A percentile compares a stretch with the other conserved stretches of the same genome.
Evolutionary conservation across 192 early-diverging fungal genomes (phyloP).

Genomic region (Backusella macrospora): DNA sequence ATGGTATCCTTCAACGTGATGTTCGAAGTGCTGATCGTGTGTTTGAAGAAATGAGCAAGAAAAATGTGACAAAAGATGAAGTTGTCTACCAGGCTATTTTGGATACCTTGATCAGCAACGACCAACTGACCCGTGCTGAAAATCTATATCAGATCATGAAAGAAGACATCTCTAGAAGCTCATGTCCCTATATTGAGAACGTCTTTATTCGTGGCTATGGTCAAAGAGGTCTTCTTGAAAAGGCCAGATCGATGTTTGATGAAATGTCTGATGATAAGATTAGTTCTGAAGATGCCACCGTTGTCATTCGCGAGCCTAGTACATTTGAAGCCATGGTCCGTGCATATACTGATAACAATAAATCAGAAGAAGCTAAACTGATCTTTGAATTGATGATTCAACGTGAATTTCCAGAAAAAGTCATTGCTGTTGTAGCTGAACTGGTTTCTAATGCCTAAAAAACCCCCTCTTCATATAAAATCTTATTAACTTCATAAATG

Average conservation of each 20-base stretch:
- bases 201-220: slow-evolving; percentile 60
- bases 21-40: slow-evolving; percentile 44
- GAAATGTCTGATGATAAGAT: slow-evolving; percentile 49
- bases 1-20: slow-evolving; percentile 55
- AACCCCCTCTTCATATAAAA: neutral
- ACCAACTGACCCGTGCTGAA: slow-evolving; percentile 44
- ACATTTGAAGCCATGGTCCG: slow-evolving; percentile 63
- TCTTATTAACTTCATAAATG: neutral
- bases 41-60: slow-evolving; percentile 44
- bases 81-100: slow-evolving; percentile 56
- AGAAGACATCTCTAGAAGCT: slow-evolving; percentile 34
- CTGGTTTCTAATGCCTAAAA: slow-evolving; percentile 25
- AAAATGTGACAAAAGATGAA: slow-evolving; percentile 47
- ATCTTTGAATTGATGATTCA: slow-evolving; percentile 37
- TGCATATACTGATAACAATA: slow-evolving; percentile 50
- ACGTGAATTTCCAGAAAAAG: slow-evolving; percentile 46
- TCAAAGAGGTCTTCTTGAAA: slow-evolving; percentile 32
- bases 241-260: slow-evolving; percentile 50
- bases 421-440: slow-evolving; percentile 40
- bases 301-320: slow-evolving; percentile 55
- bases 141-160: slow-evolving; percentile 45
- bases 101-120: slow-evolving; percentile 51
- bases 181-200: slow-evolving; percentile 60
- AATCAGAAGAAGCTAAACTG: slow-evolving; percentile 40
- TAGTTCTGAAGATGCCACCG: slow-evolving; percentile 13